Evolutionary conservation across 257 asterid genomes (phyloP).

Genomic region (Solanum pinnatisectum): DNA sequence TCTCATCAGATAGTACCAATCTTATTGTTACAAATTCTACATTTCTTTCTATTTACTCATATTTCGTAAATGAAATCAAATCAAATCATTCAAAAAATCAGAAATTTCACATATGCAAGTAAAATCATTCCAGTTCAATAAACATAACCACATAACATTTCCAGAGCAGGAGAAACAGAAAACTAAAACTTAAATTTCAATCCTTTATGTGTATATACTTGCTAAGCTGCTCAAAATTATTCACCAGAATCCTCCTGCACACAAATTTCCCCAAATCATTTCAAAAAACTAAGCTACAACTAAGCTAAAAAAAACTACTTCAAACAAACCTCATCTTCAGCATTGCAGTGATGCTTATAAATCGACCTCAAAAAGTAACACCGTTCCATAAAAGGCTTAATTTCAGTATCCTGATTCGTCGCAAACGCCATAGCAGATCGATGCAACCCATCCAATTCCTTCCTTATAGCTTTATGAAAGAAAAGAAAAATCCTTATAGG

Average conservation of each 20-base stretch:
- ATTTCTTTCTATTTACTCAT: not conserved
- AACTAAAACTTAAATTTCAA: not conserved
- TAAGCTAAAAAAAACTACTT: not conserved
- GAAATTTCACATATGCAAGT: not conserved
- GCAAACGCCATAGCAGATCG: constrained; percentile 60
- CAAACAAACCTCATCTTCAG: constrained; percentile 68
- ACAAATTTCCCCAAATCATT: not conserved
- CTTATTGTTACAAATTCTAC: not conserved
- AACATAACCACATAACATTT: not conserved
- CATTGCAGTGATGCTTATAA: constrained; percentile 88
- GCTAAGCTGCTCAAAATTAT: not conserved
- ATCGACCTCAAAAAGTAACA: constrained; percentile 67
- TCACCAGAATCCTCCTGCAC: not conserved
- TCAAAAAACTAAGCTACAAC: not conserved
- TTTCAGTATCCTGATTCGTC: constrained; percentile 45
- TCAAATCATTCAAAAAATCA: not conserved
- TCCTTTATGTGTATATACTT: not conserved
- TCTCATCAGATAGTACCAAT: not conserved
- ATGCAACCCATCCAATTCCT: constrained; percentile 68
- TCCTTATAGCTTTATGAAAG: constrained; percentile 76
- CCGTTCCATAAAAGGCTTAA: constrained; percentile 51
- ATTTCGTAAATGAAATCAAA: not conserved
- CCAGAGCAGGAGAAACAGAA: not conserved
- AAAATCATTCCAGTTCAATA: not conserved
- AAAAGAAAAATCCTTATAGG: constrained; percentile 75